phyloP scores from a whole-genome alignment of 2,329 filamentous ascomycete species.

The Neopestalotiopsis sp. region DNA sequence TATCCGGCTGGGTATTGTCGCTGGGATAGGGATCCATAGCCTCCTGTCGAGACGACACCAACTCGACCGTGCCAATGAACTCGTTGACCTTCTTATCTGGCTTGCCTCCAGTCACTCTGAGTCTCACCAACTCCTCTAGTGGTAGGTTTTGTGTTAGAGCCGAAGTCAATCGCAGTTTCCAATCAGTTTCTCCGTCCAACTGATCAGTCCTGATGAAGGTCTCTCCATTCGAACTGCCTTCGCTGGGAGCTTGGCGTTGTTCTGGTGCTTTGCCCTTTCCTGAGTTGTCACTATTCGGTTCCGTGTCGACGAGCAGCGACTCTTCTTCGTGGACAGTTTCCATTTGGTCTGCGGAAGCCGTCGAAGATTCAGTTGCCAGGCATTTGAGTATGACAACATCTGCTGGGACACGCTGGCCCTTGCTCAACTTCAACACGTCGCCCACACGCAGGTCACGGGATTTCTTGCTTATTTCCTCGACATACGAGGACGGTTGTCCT shows the following conservation, averaged over 20 bases:
- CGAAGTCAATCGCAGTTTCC: constrained; percentile 92
- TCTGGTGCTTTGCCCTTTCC: constrained; percentile 40
- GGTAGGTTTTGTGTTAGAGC: constrained; percentile 82
- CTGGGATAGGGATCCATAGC: constrained; percentile 49
- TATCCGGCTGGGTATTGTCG: constrained; percentile 39
- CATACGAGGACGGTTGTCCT: constrained; percentile 50
- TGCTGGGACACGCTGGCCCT: constrained; percentile 91
- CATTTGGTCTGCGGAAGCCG: constrained; percentile 33
- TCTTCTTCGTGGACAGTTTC: constrained; percentile 40
- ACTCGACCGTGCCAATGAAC: constrained; percentile 86
- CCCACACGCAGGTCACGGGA: constrained; percentile 91
- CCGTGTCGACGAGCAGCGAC: constrained; percentile 42
- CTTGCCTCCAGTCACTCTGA: constrained; percentile 81
- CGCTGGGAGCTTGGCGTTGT: constrained; percentile 35
- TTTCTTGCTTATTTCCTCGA: constrained; percentile 76
- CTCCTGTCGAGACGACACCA: constrained; percentile 61
- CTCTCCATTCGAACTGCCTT: constrained; percentile 68
- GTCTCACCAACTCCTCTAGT: constrained; percentile 71
- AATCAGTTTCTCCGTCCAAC: constrained; percentile 96
- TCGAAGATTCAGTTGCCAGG: constrained; percentile 59
- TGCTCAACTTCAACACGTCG: constrained; percentile 90
- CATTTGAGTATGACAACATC: constrained; percentile 94
- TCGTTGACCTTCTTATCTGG: constrained; percentile 95
- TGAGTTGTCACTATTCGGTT: constrained; percentile 33
- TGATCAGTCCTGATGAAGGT: constrained; percentile 98